Base-by-base conservation (phyloP, 2,329 filamentous ascomycete species). In the Penicillium sp. region DNA sequence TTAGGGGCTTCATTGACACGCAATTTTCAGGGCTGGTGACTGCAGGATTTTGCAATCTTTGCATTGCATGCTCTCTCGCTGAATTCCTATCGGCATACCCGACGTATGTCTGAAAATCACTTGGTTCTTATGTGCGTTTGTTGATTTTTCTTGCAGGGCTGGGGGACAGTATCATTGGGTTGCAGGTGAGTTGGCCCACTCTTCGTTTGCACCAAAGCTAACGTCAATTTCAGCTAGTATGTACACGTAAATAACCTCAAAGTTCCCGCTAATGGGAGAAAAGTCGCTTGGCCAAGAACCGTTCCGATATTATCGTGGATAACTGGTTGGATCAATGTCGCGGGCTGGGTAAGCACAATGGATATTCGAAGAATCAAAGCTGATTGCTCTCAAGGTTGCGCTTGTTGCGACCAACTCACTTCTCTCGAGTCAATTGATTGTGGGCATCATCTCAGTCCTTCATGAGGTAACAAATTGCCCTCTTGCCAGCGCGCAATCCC, bases 91-190 rank as follows among this genome's bases (percentile, higher is more conserved):
- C 84, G 0, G 84, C 85, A 0, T 88, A 85, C 67, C 80, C 75
- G 16, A 83, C 75, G 68, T 71, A 56, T 50, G 67, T 61, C 14
- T 8, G n/a, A 9, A 11, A n/a, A 22, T 2, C 6, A 1, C 11
- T 11, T 5, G 18, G 9, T 39, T 13, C 5, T 11, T 16, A 1
- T 5, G 10, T 10, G 21, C 9, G n/a, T 4, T 13, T 16, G 16
- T 38, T 48, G 9, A 45, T 38, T 24, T 43, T 18, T 8, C 11
- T 21, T 21, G 3, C 43, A 70, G 67, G 1, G 81, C 81, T 1
- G 82, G 81, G 54, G 85, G 82, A 6, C 81, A 87, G 66, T 89
- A 90, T 64, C 85, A 90, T 67, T 90, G 87, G 87, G 87, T 86
- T 2, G 86, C 87, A 47, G 77, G 73, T 67, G 65, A 58, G 65